These are phyloP conservation scores for Leishmania gerbilli DNA, from an alignment of 208 protist genomes.

Conservation along the genomic window DNA sequence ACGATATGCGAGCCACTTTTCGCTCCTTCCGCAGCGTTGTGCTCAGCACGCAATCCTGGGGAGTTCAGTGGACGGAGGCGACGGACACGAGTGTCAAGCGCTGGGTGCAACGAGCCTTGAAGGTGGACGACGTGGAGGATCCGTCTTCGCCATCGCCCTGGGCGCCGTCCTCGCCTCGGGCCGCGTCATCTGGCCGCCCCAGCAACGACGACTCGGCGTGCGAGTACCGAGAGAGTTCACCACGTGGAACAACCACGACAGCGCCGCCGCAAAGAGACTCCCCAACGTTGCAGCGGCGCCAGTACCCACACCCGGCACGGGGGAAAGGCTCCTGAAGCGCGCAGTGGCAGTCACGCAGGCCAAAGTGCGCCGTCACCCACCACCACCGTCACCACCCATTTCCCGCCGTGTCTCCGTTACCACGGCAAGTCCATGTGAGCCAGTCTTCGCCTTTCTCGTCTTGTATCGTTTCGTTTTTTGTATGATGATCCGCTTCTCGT, in stretches of 20 bases:
- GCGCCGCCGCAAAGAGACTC: not conserved
- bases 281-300: not conserved
- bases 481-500: not conserved
- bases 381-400: not conserved
- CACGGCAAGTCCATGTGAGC: not conserved
- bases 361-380: not conserved
- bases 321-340: not conserved
- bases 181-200: not conserved
- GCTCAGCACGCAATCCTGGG: conserved; percentile 39
- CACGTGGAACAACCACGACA: not conserved
- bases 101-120: conserved; percentile 33
- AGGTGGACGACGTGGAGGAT: not conserved
- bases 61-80: conserved; percentile 23
- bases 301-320: not conserved
- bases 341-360: not conserved
- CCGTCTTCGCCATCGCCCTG: not conserved
- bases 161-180: conserved; percentile 6
- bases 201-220: not conserved
- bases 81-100: conserved; percentile 43
- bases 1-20: conserved; percentile 26
- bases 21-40: conserved; percentile 36
- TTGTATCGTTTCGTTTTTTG: not conserved
- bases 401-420: not conserved
- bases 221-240: not conserved
- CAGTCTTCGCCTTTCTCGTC: not conserved